Evolutionary conservation across 352 stramenopile species (phyloP).

Genomic region (Globisporangium cystogenes): DNA sequence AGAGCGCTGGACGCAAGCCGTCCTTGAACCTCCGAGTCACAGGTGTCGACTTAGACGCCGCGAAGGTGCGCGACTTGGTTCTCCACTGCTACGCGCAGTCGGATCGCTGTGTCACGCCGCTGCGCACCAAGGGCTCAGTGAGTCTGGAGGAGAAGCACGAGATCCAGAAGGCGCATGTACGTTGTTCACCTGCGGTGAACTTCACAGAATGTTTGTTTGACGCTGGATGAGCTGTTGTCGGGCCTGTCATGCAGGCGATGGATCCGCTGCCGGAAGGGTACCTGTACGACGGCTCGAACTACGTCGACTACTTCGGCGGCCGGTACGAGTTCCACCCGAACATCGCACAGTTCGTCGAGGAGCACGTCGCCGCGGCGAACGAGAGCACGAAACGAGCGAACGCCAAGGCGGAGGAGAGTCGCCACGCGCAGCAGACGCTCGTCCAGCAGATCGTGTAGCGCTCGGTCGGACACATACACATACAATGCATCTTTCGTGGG

Average conservation of each 20-base stretch:
- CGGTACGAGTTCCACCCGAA: slow-evolving; percentile 70
- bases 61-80: slow-evolving; percentile 47
- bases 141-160: slow-evolving; percentile 57
- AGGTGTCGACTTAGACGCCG: slow-evolving; percentile 27
- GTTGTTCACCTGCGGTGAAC: slow-evolving; percentile 3
- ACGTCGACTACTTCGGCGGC: slow-evolving; percentile 67
- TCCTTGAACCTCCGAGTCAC: slow-evolving; percentile 47
- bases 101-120: slow-evolving; percentile 27
- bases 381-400: slow-evolving; percentile 34
- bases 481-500: background rate
- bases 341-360: slow-evolving; percentile 65
- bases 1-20: background rate
- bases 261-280: slow-evolving; percentile 67
- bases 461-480: background rate
- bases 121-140: slow-evolving; percentile 36
- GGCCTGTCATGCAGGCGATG: slow-evolving; percentile 29
- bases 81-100: slow-evolving; percentile 50
- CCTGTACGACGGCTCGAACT: slow-evolving; percentile 64
- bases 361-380: slow-evolving; percentile 41
- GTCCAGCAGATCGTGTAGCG: slow-evolving; percentile 21
- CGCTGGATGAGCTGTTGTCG: background rate
- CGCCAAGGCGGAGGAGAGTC: slow-evolving; percentile 43
- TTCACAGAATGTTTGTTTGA: background rate
- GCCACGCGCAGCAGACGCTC: slow-evolving; percentile 35
- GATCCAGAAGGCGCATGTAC: slow-evolving; percentile 64